A percentile compares a stretch with the other conserved stretches of the same genome.
phyloP scores from a whole-genome alignment of 2,329 filamentous ascomycete species.

The Calonectria crousiana region DNA sequence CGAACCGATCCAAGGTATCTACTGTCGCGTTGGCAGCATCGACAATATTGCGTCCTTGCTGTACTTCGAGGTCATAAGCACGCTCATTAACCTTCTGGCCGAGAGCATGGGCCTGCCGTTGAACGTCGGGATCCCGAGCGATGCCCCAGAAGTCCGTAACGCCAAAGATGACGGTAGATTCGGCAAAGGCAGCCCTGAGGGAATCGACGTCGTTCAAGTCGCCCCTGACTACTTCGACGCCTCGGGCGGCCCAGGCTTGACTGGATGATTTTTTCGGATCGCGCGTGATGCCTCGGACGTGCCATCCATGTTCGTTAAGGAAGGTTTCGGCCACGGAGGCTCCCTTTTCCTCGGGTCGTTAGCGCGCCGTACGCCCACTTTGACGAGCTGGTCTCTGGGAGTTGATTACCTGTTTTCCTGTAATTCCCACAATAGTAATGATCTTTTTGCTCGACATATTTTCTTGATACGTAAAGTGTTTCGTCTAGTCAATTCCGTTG shows the following conservation, averaged over 20 bases:
- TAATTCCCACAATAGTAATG: background rate
- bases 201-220: background rate
- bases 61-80: background rate
- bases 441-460: background rate
- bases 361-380: background rate
- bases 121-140: background rate
- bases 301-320: background rate
- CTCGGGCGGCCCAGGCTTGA: background rate
- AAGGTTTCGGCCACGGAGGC: background rate
- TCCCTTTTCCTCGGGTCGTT: background rate
- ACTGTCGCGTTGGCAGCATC: slow-evolving; percentile 2
- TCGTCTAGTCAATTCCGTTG: background rate
- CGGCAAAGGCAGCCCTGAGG: background rate
- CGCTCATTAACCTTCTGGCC: background rate
- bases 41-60: slow-evolving; percentile 8
- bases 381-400: background rate
- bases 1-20: slow-evolving; percentile 10
- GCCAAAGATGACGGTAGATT: background rate
- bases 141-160: background rate
- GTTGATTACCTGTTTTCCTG: background rate
- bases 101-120: background rate
- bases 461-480: background rate
- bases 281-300: background rate
- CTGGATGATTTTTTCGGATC: background rate
- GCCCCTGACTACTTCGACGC: background rate